These are phyloP conservation scores for Linnemannia schmuckeri DNA, from an alignment of 192 early-diverging fungal species.

Conservation along the genomic window DNA sequence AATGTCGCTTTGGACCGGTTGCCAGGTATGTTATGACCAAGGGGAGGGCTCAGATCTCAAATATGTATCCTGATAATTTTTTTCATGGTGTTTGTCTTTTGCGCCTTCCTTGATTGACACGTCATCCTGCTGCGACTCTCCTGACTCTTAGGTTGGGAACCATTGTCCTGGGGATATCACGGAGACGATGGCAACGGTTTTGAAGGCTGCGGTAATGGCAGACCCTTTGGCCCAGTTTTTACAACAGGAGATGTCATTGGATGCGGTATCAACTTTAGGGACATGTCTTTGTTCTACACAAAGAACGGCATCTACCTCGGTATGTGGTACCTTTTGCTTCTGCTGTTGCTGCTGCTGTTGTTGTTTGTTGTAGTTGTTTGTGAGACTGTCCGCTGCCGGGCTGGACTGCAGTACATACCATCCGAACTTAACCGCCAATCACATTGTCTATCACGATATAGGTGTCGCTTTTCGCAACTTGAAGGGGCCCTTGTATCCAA, in stretches of 20 bases:
- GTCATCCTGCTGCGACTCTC: neutral
- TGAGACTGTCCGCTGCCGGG: conserved; percentile 66
- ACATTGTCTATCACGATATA: neutral
- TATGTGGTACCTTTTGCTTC: conserved; percentile 14
- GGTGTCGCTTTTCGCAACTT: conserved; percentile 59
- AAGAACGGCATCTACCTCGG: conserved; percentile 90
- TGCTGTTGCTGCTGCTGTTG: neutral
- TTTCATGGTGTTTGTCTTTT: neutral
- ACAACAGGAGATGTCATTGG: conserved; percentile 95
- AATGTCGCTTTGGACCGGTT: conserved; percentile 72
- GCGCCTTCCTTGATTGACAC: neutral
- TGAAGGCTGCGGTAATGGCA: conserved; percentile 79
- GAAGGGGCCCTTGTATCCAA: conserved; percentile 72
- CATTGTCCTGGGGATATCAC: conserved; percentile 95
- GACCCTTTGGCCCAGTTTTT: conserved; percentile 88
- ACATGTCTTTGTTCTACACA: conserved; percentile 87
- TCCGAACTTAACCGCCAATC: neutral
- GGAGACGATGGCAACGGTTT: conserved; percentile 95
- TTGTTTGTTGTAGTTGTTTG: neutral
- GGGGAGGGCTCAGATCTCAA: neutral
- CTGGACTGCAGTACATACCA: conserved; percentile 45
- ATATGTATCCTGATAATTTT: neutral
- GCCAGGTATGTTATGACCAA: conserved; percentile 73
- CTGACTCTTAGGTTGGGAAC: conserved; percentile 82
- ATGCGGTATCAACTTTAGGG: conserved; percentile 90